Conservation (phyloP, 2,329 filamentous ascomycete genomes). For the Curvularia hawaiiensis region DNA sequence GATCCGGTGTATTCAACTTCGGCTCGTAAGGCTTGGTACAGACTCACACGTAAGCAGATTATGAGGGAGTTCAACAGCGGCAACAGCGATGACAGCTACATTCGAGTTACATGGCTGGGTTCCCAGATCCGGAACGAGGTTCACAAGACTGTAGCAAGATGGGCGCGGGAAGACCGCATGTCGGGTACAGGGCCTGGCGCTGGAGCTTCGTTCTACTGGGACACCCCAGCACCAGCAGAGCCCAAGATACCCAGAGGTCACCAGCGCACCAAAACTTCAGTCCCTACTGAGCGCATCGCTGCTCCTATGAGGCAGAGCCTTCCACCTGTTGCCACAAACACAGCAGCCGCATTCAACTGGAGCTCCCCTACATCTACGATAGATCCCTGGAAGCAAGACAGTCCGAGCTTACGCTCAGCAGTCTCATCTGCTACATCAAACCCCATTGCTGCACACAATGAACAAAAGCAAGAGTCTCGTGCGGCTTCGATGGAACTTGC, state of each 20-base stretch:
- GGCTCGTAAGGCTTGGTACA: slow-evolving; percentile 48
- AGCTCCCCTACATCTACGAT: slow-evolving; percentile 33
- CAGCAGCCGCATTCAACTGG: slow-evolving; percentile 43
- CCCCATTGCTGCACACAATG: slow-evolving; percentile 19
- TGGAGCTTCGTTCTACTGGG: slow-evolving; percentile 48
- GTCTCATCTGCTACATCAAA: slow-evolving; percentile 26
- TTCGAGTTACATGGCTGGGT: slow-evolving; percentile 45
- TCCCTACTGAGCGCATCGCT: slow-evolving; percentile 22
- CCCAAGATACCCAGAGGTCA: slow-evolving; percentile 22
- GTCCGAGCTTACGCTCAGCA: slow-evolving; percentile 16
- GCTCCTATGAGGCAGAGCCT: slow-evolving; percentile 26
- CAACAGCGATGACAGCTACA: slow-evolving; percentile 43
- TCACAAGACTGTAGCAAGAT: slow-evolving; percentile 43
- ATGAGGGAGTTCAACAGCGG: slow-evolving; percentile 47
- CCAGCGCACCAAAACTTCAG: slow-evolving; percentile 32
- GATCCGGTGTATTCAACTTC: slow-evolving; percentile 43
- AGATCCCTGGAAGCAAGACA: slow-evolving; percentile 30
- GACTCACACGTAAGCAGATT: slow-evolving; percentile 46
- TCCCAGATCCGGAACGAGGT: slow-evolving; percentile 43
- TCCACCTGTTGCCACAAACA: slow-evolving; percentile 28
- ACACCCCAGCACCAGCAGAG: slow-evolving; percentile 32
- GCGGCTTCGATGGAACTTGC: slow-evolving; percentile 18
- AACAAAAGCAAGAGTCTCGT: slow-evolving; percentile 28
- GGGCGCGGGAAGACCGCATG: slow-evolving; percentile 47
- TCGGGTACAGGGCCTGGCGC: slow-evolving; percentile 43